Base-by-base conservation (phyloP, 495 filamentous ascomycete genomes). In the Aspergillus steynii region DNA sequence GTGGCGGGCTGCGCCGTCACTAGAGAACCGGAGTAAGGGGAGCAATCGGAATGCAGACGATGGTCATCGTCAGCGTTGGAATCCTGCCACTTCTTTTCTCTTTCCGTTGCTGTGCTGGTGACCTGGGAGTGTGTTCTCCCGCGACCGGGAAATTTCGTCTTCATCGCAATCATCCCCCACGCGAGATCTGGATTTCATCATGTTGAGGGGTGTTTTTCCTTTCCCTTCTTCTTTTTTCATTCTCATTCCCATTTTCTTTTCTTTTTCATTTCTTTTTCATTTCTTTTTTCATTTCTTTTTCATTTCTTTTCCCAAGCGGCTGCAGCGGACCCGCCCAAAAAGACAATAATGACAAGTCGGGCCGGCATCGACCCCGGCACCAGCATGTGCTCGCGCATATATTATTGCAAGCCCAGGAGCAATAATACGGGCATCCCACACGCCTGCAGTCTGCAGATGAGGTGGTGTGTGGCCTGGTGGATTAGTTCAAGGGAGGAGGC, bases 291-390 rank as follows among this genome's bases (percentile, higher is more conserved):
- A 20, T 20, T 20, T 20, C 20, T 20, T 20, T 20, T 20, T 20
- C 20, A 28, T 26, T 5, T 12, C 28, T 14, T 5, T 55, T 56
- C 60, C 51, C 27, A 58, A 53, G 64, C 64, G 64, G 64, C 48
- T 61, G 60, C 53, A 50, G 64, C 64, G 64, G 64, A 58, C 51
- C 55, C 59, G 58, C 53, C 20, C 45, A 51, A 32, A 63, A 64
- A 61, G 55, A 52, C 20, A 27, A 50, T 12, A 42, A 42, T 3
- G 37, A 3, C 12, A 15, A 42, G 37, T 42, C 12, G 14, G 9
- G 37, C 37, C 37, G 37, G 37, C 37, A 29, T 53, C 51, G 15
- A 50, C 48, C 20, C 20, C 48, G 14, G 27, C 51, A 6, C 8
- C 51, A 31, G 15, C 27, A 31, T 29, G 51, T 29, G 28, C 6